phyloP scores from a whole-genome alignment of 768 basidiomycete genomes.

The Psilocybe cubensis region DNA sequence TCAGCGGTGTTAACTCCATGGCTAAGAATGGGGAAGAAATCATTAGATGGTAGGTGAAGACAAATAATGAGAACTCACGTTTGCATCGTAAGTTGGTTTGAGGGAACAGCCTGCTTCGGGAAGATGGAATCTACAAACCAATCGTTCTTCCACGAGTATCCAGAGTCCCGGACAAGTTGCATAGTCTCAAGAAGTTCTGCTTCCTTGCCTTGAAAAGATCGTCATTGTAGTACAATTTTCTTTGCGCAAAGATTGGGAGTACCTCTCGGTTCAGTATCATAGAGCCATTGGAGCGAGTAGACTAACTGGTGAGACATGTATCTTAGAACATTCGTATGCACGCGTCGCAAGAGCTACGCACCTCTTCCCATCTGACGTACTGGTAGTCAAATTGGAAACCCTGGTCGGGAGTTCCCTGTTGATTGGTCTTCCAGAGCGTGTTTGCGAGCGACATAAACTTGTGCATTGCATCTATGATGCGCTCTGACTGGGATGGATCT shows the following conservation, averaged over 20 bases:
- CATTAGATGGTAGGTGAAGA: neutral
- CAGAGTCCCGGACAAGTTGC: conserved; percentile 40
- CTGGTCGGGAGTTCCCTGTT: conserved; percentile 36
- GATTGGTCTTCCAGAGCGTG: conserved; percentile 37
- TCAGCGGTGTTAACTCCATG: conserved; percentile 47
- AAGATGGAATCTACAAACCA: conserved; percentile 42
- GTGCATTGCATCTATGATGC: conserved; percentile 43
- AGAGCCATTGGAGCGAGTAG: conserved; percentile 42
- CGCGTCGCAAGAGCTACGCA: conserved; percentile 5
- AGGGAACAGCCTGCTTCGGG: conserved; percentile 33
- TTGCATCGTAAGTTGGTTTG: conserved; percentile 30
- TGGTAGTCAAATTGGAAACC: conserved; percentile 48
- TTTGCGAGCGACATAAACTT: conserved; percentile 36
- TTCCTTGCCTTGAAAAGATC: conserved; percentile 31
- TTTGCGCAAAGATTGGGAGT: neutral
- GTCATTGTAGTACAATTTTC: neutral
- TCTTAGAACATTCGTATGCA: neutral
- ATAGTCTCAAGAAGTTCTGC: conserved; percentile 41
- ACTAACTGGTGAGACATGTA: conserved; percentile 30
- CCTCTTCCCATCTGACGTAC: conserved; percentile 47
- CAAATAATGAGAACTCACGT: conserved; percentile 27
- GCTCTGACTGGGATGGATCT: conserved; percentile 35
- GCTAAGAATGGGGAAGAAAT: conserved; percentile 17
- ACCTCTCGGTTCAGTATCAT: conserved; percentile 44
- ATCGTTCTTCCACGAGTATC: conserved; percentile 45